Base-by-base conservation (phyloP, 2,329 filamentous ascomycete genomes). In the Ophiostoma pallidulum region DNA sequence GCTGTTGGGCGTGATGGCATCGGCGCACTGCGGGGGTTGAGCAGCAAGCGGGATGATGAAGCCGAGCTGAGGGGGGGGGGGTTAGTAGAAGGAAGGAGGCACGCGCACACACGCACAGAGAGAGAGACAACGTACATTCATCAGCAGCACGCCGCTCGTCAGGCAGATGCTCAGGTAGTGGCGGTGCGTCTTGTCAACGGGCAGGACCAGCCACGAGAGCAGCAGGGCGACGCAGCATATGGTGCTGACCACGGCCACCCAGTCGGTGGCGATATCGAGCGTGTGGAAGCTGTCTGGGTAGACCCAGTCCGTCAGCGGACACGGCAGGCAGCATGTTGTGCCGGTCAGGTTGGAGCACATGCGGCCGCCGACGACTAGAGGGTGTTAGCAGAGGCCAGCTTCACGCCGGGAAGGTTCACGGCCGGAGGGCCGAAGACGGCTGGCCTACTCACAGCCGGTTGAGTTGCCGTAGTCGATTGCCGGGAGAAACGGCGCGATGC, bases 111-210 rank as follows among this genome's bases (percentile, higher is more conserved):
- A n/a, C n/a, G n/a, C n/a, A n/a, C 5, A 18, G 33, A 19, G 33
- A 36, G 33, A 19, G n/a, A 36, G 12, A n/a, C 7, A 8, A 72
- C 84, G 71, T 68, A 89, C 86, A 62, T 85, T 85, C 75, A 97
- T 86, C 49, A 91, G 71, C 36, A 84, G 68, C 35, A 91, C 79
- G 4, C 79, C 86, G 38, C 86, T 65, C 5, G 86, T 84, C 44
- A 97, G 71, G 62, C 88, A 92, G 54, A 96, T 84, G 61, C 86
- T 96, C 32, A 98, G 72, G 60, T 97, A 97, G 64, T 98, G 92
- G 45, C 90, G 81, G 60, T 88, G 80, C 7, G 92, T 96, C 69
- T 87, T 91, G 58, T 94, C 88, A 20, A 87, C 79, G 0, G 92
- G 90, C 19, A 98, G 71, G 13, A 84, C 72, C 4, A 79, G 69